Base-by-base conservation (phyloP, 1,139 yeast genomes). In the Chernovozyma sophiae-reginae region DNA sequence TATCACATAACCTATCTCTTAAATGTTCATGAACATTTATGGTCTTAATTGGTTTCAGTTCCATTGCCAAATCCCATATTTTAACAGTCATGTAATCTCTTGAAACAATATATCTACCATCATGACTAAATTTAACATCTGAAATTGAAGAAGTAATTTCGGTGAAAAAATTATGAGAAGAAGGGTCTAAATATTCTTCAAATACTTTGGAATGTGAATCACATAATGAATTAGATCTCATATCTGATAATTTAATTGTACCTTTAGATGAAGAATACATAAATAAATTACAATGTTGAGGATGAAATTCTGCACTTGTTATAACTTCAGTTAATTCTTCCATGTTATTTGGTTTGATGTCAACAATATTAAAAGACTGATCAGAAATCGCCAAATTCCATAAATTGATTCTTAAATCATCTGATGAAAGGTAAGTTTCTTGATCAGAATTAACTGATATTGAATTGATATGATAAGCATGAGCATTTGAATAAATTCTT, bases 41-140 rank as follows among this genome's bases (percentile, higher is more conserved):
- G 12, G 97, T 90, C 62, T 87, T 87, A 40, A 94, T 68, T 20
- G 99, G 99, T 60, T 85, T 87, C 48, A 81, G 82, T 61, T 92
- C 97, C 98, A 92, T 94, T 46, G 89, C 89, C 48, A 94, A 77
- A 68, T 94, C 99, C 99, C 99, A 92, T 51, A 94, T 85, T 64
- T 92, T 94, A 34, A 92, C 96, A 10, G 97, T 86, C 86, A 94
- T 81, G 60, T 92, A 94, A 68, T 94, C 99, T 59, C 99, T 80
- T 31, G 95, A 81, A 14, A 92, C 96, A 58, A 94, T 86, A 62
- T 92, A 89, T 53, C 95, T 75, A 35, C 99, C 99, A 60, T 92
- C 90, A 42, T 81, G 77, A 51, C 95, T 81, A 60, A 92, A 94
- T 58, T 90, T 85, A 41, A 90, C 95, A 66, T 94, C 98, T 18